Evolutionary conservation across 345 rosid species (phyloP), one percentile per base, ranked within the genome.

Genomic region (Odontarrhena argentea): DNA sequence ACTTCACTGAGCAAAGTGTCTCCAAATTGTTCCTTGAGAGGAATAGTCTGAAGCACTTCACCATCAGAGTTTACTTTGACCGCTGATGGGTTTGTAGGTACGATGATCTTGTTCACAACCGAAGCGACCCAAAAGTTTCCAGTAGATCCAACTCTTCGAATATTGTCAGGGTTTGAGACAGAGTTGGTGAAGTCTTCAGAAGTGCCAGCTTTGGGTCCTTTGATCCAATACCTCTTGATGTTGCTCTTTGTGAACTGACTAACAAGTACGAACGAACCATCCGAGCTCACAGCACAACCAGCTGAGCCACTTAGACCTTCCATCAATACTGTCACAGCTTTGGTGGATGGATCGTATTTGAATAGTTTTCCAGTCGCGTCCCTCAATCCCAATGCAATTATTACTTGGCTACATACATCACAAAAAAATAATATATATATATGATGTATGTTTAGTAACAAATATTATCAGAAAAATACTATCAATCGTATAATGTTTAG

Each of bases 91-190:
- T 73, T 59, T 4, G 76, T 73, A 25, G 71, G 66, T 14, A 65
- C 66, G 15, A 73, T 2, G 35, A 65, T 52, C 61, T 65, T 65
- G 61, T 65, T 73, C 34, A 73, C 76, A 3, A 73, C 76, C 0
- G 76, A 73, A 58, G 76, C 76, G 1, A 73, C 71, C 76, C 76
- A 73, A 50, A 73, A 73, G 67, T 73, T 73, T 41, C 66, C 76
- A 7, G 67, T 65, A 59, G 76, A 73, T 10, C 76, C 76, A 11
- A 73, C 44, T n/a, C 76, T 65, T 36, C 12, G 65, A 15, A 73
- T 73, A 44, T 73, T 73, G 43, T 73, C 76, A 41, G 76, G 76
- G 54, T 73, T 73, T 0, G 76, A 65, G 1, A 73, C 48, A 0
- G 60, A 42, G 61, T 65, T 65, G 6, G 76, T 73, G 43, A 73